Evolutionary conservation across 345 rosid species (phyloP).

Genomic region (Limnanthes douglasii): DNA sequence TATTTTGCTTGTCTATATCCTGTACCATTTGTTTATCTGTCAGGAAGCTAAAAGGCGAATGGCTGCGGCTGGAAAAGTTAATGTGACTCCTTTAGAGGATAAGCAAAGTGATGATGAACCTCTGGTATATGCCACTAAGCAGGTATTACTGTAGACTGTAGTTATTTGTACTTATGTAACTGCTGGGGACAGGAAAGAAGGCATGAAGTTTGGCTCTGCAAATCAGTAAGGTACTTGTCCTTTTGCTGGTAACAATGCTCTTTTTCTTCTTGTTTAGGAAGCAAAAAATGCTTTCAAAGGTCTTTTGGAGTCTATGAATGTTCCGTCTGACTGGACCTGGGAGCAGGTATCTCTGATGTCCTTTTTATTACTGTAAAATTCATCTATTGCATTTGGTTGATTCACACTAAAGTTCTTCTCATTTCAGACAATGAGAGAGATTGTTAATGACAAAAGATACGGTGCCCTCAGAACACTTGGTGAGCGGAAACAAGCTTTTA

Average conservation of each 20-base stretch:
- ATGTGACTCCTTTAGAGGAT: slow-evolving; percentile 44
- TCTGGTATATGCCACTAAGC: slow-evolving; percentile 60
- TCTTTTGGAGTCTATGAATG: slow-evolving; percentile 74
- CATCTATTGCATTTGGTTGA: no score
- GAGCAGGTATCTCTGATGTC: slow-evolving; percentile 59
- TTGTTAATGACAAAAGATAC: slow-evolving; percentile 75
- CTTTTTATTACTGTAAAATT: no score
- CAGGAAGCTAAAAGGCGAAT: slow-evolving; percentile 58
- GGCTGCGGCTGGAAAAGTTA: slow-evolving; percentile 33
- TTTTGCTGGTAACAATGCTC: slow-evolving; percentile 1
- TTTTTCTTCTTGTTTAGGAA: slow-evolving; percentile 32
- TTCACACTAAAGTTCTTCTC: slow-evolving; percentile 2
- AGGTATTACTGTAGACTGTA: slow-evolving; percentile 32
- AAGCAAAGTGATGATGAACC: slow-evolving; percentile 66
- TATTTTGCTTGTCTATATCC: no score
- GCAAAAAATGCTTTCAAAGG: slow-evolving; percentile 96
- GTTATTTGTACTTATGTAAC: no score
- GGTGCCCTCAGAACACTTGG: slow-evolving; percentile 87
- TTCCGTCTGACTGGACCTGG: slow-evolving; percentile 97
- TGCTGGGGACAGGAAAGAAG: no score
- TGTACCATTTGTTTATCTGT: slow-evolving; percentile 3
- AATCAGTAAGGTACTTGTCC: slow-evolving; percentile 5
- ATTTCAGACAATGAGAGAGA: slow-evolving; percentile 69
- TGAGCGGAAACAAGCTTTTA: slow-evolving; percentile 97
- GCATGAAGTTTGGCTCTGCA: no score